phyloP scores from a whole-genome alignment of 768 basidiomycete species.

The Boletus sensibilis region DNA sequence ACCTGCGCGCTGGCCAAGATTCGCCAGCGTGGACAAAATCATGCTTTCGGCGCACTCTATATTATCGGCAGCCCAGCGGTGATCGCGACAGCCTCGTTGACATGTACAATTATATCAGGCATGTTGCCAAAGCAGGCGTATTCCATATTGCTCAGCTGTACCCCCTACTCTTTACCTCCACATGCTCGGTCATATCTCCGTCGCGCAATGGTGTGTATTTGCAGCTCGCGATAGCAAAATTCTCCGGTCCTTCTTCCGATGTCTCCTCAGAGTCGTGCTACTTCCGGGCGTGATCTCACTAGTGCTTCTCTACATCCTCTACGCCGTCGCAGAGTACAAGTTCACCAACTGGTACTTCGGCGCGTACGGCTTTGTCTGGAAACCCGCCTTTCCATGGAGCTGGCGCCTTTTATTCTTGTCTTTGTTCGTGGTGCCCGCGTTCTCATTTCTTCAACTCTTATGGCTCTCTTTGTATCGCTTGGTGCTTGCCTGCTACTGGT shows the following conservation, averaged over 20 bases:
- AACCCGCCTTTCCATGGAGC: slow-evolving; percentile 17
- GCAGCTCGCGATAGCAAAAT: neutral
- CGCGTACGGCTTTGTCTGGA: slow-evolving; percentile 6
- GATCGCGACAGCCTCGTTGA: neutral
- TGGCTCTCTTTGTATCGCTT: neutral
- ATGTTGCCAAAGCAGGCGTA: neutral
- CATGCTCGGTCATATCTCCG: neutral
- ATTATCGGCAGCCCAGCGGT: neutral
- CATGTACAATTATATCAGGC: neutral
- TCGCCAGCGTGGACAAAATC: neutral
- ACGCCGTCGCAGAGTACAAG: slow-evolving; percentile 5
- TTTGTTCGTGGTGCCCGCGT: slow-evolving; percentile 11
- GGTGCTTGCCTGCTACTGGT: neutral
- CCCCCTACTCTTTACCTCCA: neutral
- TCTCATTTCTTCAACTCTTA: slow-evolving; percentile 11
- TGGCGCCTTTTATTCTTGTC: slow-evolving; percentile 19
- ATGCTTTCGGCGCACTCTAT: neutral
- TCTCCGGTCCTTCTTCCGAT: neutral
- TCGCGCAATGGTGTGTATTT: neutral
- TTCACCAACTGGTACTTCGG: slow-evolving; percentile 12
- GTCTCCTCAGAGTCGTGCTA: neutral
- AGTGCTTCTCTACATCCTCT: slow-evolving; percentile 3
- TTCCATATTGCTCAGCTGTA: neutral
- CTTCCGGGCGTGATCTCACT: neutral
- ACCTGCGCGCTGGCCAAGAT: too few relatives aligned